These are phyloP conservation scores for Neurospora tetraspora DNA, from an alignment of 495 filamentous ascomycete species.

Conservation along the genomic window DNA sequence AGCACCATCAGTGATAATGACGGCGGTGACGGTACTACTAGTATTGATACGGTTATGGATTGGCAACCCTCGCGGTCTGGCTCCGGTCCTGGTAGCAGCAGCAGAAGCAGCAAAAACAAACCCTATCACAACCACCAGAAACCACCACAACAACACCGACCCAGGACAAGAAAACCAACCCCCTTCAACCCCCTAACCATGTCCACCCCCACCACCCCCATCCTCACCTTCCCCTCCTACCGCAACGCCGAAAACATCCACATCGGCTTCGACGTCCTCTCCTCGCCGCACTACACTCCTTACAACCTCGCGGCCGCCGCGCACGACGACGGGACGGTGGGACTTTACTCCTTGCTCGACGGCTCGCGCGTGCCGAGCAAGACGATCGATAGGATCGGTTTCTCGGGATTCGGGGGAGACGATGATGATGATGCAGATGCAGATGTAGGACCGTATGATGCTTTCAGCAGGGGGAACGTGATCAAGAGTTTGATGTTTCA, in stretches of 20 bases:
- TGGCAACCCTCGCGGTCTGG: background rate
- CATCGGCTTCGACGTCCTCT: conserved; percentile 28
- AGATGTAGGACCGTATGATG: conserved; percentile 1
- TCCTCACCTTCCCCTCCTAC: conserved; percentile 28
- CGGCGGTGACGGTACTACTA: background rate
- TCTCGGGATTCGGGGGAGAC: background rate
- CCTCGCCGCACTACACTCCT: conserved; percentile 3
- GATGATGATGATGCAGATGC: conserved; percentile 6
- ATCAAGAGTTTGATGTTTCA: conserved; percentile 23
- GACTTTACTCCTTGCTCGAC: conserved; percentile 28
- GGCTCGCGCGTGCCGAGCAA: conserved; percentile 20
- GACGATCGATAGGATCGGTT: conserved; percentile 1
- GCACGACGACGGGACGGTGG: conserved; percentile 30
- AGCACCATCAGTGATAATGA: background rate
- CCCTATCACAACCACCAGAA: background rate
- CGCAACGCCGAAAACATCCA: conserved; percentile 23
- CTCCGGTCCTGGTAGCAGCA: conserved; percentile 4
- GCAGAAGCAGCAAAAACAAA: background rate
- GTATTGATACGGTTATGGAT: background rate
- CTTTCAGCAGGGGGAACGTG: conserved; percentile 1
- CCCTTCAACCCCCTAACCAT: background rate
- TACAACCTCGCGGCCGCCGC: conserved; percentile 30
- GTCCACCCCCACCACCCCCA: conserved; percentile 9
- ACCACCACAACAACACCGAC: background rate
- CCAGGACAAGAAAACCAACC: background rate